phyloP scores from a whole-genome alignment of 2,329 filamentous ascomycete species.

The Arthrobotrys sphaeroides region DNA sequence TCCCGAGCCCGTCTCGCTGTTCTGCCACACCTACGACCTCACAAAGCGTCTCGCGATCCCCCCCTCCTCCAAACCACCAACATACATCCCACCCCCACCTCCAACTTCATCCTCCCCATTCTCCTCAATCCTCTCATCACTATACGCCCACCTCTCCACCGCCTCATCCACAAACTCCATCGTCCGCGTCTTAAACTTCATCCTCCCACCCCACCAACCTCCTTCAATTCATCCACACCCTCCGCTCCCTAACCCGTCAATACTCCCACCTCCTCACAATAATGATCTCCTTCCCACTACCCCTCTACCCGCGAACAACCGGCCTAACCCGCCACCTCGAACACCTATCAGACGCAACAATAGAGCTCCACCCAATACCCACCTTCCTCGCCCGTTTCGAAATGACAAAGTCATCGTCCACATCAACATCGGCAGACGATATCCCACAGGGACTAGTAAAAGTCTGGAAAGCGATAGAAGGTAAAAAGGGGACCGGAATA shows the following conservation, averaged over 20 bases:
- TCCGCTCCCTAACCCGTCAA: constrained; percentile 78
- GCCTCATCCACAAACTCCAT: constrained; percentile 70
- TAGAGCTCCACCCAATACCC: constrained; percentile 78
- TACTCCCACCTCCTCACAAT: constrained; percentile 73
- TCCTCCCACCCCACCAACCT: constrained; percentile 76
- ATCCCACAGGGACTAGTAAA: constrained; percentile 85
- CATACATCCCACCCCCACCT: constrained; percentile 64
- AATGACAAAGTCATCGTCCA: constrained; percentile 67
- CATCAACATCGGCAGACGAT: constrained; percentile 68
- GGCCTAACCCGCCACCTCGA: constrained; percentile 88
- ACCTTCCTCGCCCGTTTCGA: constrained; percentile 67
- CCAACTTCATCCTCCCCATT: constrained; percentile 65
- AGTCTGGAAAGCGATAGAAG: constrained; percentile 82
- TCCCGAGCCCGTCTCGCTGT: constrained; percentile 59
- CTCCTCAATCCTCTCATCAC: constrained; percentile 69
- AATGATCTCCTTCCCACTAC: constrained; percentile 79
- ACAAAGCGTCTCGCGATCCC: constrained; percentile 72
- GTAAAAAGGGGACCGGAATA: constrained; percentile 59
- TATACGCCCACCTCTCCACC: constrained; percentile 68
- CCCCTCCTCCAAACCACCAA: constrained; percentile 65
- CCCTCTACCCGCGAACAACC: constrained; percentile 78
- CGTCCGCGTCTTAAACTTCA: constrained; percentile 80
- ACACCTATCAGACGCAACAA: constrained; percentile 80
- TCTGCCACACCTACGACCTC: constrained; percentile 79
- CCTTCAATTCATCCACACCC: constrained; percentile 80